Conservation (phyloP, 371 early-diverging fungal species). For the Lichtheimia ornata region DNA sequence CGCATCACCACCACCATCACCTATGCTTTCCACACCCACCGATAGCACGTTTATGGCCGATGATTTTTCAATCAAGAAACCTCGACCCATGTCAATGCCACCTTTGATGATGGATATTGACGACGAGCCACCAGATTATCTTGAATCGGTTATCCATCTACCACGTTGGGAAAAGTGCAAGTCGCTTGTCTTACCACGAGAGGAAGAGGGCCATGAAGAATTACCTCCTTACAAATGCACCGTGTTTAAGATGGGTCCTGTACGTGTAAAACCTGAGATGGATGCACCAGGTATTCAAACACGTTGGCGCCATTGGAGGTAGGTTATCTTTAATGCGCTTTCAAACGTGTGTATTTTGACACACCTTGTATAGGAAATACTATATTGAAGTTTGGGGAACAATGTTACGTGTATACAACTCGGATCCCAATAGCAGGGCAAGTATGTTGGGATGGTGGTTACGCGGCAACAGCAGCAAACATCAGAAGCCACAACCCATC, state of each 20-base stretch:
- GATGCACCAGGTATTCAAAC: constrained; percentile 34
- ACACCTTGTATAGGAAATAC: constrained; percentile 23
- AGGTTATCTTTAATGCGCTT: not conserved
- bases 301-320: constrained; percentile 42
- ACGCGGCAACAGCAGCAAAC: not conserved
- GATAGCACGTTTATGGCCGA: not conserved
- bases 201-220: constrained; percentile 37
- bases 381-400: constrained; percentile 49
- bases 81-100: not conserved
- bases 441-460: not conserved
- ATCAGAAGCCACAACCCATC: constrained; percentile 14
- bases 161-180: constrained; percentile 29
- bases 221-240: constrained; percentile 43
- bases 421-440: constrained; percentile 22
- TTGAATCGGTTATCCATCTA: constrained; percentile 7
- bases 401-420: constrained; percentile 31
- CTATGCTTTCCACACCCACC: not conserved
- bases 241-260: constrained; percentile 47
- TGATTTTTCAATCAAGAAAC: not conserved
- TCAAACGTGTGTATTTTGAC: not conserved
- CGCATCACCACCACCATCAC: constrained; percentile 1
- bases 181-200: constrained; percentile 30
- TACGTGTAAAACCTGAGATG: constrained; percentile 37
- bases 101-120: not conserved
- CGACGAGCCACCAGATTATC: constrained; percentile 12